phyloP scores from a whole-genome alignment of 345 rosid genomes.

The Camelina hispida region DNA sequence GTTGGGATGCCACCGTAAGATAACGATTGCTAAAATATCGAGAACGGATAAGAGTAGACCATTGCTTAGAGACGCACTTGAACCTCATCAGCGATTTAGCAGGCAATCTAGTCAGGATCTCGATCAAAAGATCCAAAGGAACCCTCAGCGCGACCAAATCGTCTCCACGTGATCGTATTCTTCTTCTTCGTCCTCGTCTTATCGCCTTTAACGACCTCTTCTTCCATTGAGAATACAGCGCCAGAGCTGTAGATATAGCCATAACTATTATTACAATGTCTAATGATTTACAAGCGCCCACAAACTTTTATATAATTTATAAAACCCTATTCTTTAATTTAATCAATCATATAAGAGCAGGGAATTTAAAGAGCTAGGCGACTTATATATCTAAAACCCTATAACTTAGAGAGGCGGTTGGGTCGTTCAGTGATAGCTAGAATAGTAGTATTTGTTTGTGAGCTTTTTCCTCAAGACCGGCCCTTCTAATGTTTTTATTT shows the following conservation, averaged over 20 bases:
- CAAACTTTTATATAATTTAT: not conserved
- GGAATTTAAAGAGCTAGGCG: no score
- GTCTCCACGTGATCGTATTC: not conserved
- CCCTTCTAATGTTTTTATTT: no score
- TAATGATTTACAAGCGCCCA: not conserved
- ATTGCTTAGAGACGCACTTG: conserved; percentile 16
- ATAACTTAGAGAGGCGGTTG: no score
- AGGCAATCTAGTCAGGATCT: conserved; percentile 1
- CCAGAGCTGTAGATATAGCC: not conserved
- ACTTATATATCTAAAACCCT: no score
- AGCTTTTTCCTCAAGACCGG: no score
- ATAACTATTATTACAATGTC: not conserved
- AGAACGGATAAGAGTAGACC: conserved; percentile 7
- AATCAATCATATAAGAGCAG: no score
- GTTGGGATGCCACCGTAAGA: not conserved
- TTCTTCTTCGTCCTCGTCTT: no score
- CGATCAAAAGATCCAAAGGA: not conserved
- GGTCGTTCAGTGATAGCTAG: no score
- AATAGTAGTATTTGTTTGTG: no score
- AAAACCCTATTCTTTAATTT: not conserved
- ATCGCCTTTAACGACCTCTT: not conserved
- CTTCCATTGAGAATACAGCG: not conserved
- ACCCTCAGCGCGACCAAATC: not conserved
- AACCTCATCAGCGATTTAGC: conserved; percentile 9
- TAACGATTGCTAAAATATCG: not conserved